Conservation (phyloP, 257 asterid genomes). For the Petunia secreta region DNA sequence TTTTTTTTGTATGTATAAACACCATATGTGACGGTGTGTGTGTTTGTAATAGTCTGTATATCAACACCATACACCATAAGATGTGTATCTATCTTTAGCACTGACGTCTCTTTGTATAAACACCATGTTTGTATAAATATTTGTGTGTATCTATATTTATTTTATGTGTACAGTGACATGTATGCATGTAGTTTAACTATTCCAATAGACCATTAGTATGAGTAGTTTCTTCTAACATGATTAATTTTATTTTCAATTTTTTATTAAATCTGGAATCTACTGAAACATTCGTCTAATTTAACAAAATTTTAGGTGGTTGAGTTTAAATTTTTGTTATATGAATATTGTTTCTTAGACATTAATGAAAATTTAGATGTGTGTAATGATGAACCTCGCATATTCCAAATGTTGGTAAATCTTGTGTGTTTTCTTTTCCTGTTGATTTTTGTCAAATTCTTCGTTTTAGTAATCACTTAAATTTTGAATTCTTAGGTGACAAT, state of each 20-base stretch:
- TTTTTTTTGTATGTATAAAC: not conserved
- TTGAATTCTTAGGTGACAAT: slow-evolving; percentile 53
- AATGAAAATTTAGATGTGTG: not conserved
- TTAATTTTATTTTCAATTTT: not conserved
- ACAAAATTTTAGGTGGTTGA: not conserved
- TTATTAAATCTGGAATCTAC: not conserved
- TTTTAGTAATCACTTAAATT: not conserved
- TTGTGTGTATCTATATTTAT: not conserved
- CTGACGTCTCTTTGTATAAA: not conserved
- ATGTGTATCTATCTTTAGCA: no score
- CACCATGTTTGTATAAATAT: not conserved
- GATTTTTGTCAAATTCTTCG: not conserved
- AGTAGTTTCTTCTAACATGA: not conserved
- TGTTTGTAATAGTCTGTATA: no score
- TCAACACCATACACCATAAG: no score
- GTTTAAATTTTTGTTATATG: not conserved
- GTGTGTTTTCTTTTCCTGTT: not conserved
- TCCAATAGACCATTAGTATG: not conserved
- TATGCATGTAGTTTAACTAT: no score
- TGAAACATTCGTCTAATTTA: not conserved
- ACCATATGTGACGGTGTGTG: not conserved
- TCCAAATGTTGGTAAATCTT: not conserved
- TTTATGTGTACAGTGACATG: no score
- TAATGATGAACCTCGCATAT: not conserved
- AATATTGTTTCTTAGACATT: not conserved